phyloP scores from a whole-genome alignment of 495 filamentous ascomycete species.

The Penicillium soppii region DNA sequence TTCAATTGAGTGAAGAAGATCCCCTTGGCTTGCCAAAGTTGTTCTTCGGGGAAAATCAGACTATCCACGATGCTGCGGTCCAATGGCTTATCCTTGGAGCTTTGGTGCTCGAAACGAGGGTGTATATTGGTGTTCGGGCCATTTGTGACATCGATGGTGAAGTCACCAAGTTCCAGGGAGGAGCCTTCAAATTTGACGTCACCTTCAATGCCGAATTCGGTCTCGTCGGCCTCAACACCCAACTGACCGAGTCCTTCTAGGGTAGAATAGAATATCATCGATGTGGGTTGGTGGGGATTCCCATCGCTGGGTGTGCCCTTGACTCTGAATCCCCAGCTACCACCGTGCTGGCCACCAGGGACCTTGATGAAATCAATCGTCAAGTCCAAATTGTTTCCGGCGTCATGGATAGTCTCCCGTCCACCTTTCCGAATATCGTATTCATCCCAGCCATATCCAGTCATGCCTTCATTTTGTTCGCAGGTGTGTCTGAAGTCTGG shows the following conservation, averaged over 20 bases:
- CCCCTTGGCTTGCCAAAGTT: slow-evolving; percentile 83
- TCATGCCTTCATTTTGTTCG: slow-evolving; percentile 93
- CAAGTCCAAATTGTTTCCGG: slow-evolving; percentile 81
- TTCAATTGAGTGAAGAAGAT: slow-evolving; percentile 79
- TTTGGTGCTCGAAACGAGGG: slow-evolving; percentile 60
- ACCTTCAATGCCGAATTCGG: slow-evolving; percentile 62
- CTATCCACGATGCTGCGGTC: slow-evolving; percentile 75
- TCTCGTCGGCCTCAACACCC: slow-evolving; percentile 52
- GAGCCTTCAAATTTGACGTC: slow-evolving; percentile 75
- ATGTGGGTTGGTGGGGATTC: slow-evolving; percentile 63
- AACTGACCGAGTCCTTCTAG: slow-evolving; percentile 75
- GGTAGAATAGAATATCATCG: slow-evolving; percentile 75
- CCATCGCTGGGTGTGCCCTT: slow-evolving; percentile 78
- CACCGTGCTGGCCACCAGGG: slow-evolving; percentile 82
- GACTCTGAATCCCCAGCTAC: slow-evolving; percentile 86
- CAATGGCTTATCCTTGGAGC: slow-evolving; percentile 70
- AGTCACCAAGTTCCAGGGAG: slow-evolving; percentile 76
- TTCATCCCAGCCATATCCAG: slow-evolving; percentile 94
- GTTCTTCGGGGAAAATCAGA: slow-evolving; percentile 61
- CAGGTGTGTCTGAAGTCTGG: slow-evolving; percentile 90
- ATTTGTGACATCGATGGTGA: slow-evolving; percentile 74
- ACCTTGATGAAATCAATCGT: slow-evolving; percentile 93
- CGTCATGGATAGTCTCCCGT: slow-evolving; percentile 84
- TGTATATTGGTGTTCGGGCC: slow-evolving; percentile 61
- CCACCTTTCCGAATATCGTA: slow-evolving; percentile 89